Evolutionary conservation across 805 yeast species (phyloP), one percentile per base, ranked within the genome.

Genomic region (Blastobotrys mokoenaii): DNA sequence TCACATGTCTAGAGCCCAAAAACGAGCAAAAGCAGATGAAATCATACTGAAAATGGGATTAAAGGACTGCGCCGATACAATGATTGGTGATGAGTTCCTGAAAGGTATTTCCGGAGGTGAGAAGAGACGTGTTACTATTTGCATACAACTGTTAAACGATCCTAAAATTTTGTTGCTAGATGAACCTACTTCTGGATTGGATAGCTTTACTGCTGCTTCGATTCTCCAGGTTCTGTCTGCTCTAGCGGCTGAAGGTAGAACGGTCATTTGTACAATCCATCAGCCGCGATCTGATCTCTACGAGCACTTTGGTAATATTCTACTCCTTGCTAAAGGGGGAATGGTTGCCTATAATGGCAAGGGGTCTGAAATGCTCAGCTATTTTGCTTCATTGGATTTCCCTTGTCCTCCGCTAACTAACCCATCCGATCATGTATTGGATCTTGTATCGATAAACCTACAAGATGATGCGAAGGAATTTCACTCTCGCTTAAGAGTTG

Each of bases 111-210:
- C 83, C 43, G 87, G 87, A 18, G 88, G 86, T 46, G 96, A 87
- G 59, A 84, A 84, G 59, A 72, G 95, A 55, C 70, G 95, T 52
- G 82, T 87, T 0, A 80, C 90, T 0, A 84, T 87, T 61, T 90
- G 89, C 2, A 74, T 84, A 38, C 95, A 86, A 58, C 65, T 87
- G 31, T 65, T 87, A 35, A 78, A 80, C 47, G 78, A 78, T 46
- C 90, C 94, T 0, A 78, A 79, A 46, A 70, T 87, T 33, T 60
- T 87, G 31, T 71, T 87, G 41, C 62, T 87, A 18, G 96, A 87
- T 62, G 96, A 87, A 57, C 95, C 96, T 2, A 87, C 95, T 0
- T 84, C 94, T 3, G 96, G 96, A 0, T 69, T 87, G 20, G 96
- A 87, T 57, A 77, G 89, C 10, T 77, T 84, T 46, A 84, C 93